Conservation (phyloP, 2,329 filamentous ascomycete species). For the Diaporthe sp. region DNA sequence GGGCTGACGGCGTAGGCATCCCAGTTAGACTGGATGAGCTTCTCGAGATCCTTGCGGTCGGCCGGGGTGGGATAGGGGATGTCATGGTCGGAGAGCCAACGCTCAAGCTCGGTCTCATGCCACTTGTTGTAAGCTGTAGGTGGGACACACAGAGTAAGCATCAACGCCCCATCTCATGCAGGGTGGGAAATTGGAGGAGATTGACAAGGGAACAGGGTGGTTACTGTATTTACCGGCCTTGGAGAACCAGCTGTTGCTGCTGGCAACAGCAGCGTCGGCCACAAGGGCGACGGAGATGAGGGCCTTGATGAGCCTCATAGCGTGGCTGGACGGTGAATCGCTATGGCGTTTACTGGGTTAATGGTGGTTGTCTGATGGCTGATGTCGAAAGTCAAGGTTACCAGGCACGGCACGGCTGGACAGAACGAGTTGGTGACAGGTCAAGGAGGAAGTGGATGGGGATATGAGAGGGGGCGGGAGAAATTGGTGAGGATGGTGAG, state of each 20-base stretch:
- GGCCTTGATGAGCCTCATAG: constrained; percentile 84
- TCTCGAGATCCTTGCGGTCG: constrained; percentile 94
- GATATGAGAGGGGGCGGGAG: background rate
- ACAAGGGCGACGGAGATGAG: constrained; percentile 80
- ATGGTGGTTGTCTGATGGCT: background rate
- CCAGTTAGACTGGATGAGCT: constrained; percentile 92
- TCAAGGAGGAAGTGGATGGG: constrained; percentile 7
- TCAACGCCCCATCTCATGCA: constrained; percentile 42
- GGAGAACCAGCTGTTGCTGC: constrained; percentile 79
- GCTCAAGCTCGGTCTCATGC: constrained; percentile 97
- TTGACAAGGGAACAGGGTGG: constrained; percentile 25
- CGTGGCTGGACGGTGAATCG: constrained; percentile 3
- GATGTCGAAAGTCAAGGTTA: background rate
- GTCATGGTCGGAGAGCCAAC: constrained; percentile 94
- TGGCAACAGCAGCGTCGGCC: constrained; percentile 77
- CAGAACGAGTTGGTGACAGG: background rate
- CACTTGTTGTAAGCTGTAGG: constrained; percentile 93
- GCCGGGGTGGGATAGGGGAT: constrained; percentile 90
- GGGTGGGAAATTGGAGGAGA: constrained; percentile 2
- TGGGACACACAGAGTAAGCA: constrained; percentile 3
- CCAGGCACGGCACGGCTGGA: background rate
- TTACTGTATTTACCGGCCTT: constrained; percentile 77
- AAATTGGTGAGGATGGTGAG: background rate
- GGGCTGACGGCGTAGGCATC: constrained; percentile 79
- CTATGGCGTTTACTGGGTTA: background rate